These are phyloP conservation scores for Carex scoparia DNA, from an alignment of 176 grass and related monocot genomes.

Conservation along the genomic window DNA sequence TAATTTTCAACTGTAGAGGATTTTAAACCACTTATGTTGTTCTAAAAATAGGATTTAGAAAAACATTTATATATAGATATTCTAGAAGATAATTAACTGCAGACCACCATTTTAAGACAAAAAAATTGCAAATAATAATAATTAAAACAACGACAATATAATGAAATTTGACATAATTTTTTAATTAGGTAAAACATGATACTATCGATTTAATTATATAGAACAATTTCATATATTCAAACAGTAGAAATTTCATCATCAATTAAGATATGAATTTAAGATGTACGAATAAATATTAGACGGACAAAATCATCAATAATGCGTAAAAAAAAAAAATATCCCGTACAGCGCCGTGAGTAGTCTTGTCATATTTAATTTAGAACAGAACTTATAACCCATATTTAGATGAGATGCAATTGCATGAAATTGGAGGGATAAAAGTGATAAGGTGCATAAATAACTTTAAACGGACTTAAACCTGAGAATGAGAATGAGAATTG, in stretches of 20 bases:
- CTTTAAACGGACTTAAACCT: slow-evolving; percentile 2
- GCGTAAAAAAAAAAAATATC: not conserved
- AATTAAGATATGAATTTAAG: not conserved
- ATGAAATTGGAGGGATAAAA: not conserved
- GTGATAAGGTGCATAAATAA: not conserved
- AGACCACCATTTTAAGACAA: no score
- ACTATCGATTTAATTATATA: not conserved
- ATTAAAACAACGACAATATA: no score
- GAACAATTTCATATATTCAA: not conserved
- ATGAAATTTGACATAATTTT: not conserved
- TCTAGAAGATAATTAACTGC: no score
- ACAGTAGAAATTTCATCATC: not conserved
- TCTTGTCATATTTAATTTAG: no score
- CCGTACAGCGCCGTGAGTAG: no score
- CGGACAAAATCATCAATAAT: not conserved
- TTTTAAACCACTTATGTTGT: not conserved
- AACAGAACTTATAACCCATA: no score
- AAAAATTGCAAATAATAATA: no score
- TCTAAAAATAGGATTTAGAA: not conserved
- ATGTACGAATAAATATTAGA: not conserved
- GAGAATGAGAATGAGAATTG: not conserved
- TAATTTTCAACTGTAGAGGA: not conserved
- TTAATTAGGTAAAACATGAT: not conserved
- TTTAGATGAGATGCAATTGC: not conserved
- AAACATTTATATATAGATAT: not conserved